Percentiles rank a stretch among this genome's conserved stretches.
Conservation (phyloP, 1,284 basidiomycete genomes). For the Cutaneotrichosporon dermatis region DNA sequence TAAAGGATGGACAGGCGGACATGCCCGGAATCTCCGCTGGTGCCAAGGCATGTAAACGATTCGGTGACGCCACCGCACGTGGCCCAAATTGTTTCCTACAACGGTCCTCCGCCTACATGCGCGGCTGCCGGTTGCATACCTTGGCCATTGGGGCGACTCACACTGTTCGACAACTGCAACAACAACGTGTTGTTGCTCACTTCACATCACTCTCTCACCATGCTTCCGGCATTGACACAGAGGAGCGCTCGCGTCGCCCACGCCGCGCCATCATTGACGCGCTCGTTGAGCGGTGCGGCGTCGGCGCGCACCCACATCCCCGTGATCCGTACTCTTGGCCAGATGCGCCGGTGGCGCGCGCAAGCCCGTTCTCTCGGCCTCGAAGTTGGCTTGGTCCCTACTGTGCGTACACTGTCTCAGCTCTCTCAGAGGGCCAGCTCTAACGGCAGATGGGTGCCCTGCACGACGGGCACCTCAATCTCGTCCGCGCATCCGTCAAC, state of each 20-base stretch:
- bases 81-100: no score
- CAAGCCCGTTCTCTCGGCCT: constrained; percentile 59
- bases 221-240: background rate
- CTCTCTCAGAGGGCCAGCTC: background rate
- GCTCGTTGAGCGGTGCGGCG: background rate
- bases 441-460: constrained; percentile 75
- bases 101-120: no score
- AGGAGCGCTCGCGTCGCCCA: background rate
- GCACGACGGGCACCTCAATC: constrained; percentile 84
- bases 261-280: background rate
- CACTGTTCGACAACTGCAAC: no score
- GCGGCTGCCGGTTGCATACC: no score
- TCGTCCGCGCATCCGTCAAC: constrained; percentile 64
- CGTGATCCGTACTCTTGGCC: constrained; percentile 65
- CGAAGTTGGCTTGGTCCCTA: constrained; percentile 86
- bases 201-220: background rate
- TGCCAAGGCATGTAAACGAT: no score
- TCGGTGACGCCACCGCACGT: no score
- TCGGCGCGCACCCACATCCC: constrained; percentile 53
- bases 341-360: constrained; percentile 72
- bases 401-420: constrained; percentile 45
- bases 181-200: no score
- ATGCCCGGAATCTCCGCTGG: no score
- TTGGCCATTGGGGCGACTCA: no score
- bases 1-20: no score